Conservation (phyloP, 768 basidiomycete species). For the Wakefieldia striispora region DNA sequence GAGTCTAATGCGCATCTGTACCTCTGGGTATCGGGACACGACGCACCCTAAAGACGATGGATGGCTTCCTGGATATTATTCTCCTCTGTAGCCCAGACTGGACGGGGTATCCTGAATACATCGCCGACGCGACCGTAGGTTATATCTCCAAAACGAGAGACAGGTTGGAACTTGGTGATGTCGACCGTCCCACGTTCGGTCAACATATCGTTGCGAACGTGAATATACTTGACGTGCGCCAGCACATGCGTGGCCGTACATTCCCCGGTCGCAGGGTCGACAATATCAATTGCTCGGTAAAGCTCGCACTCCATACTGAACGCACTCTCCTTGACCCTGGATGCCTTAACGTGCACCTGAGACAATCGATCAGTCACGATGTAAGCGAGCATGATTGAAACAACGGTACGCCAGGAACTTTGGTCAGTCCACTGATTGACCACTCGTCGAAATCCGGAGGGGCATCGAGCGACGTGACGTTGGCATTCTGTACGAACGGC, state of each 20-base stretch:
- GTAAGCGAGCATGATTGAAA: background rate
- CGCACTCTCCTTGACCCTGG: conserved; percentile 43
- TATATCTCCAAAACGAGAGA: conserved; percentile 15
- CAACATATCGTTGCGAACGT: conserved; percentile 41
- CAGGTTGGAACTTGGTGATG: conserved; percentile 25
- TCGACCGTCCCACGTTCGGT: conserved; percentile 36
- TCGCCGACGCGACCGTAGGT: no score
- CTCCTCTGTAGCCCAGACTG: no score
- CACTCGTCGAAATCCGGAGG: conserved; percentile 40
- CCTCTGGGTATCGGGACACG: no score
- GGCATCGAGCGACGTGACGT: conserved; percentile 36
- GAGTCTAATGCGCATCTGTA: no score
- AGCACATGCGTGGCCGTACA: conserved; percentile 34
- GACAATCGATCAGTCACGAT: background rate
- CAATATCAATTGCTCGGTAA: conserved; percentile 34
- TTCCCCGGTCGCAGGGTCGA: conserved; percentile 26
- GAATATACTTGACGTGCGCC: conserved; percentile 39
- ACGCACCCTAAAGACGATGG: no score
- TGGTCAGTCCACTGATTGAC: conserved; percentile 41
- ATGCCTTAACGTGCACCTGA: conserved; percentile 38
- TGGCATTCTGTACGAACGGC: conserved; percentile 40
- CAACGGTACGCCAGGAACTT: conserved; percentile 20
- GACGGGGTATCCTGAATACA: no score
- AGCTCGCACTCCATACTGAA: conserved; percentile 49
- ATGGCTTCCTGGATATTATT: no score